Percentiles rank a stretch among this genome's conserved stretches.
Conservation (phyloP, 345 rosid genomes). For the Geranium rotundifolium region DNA sequence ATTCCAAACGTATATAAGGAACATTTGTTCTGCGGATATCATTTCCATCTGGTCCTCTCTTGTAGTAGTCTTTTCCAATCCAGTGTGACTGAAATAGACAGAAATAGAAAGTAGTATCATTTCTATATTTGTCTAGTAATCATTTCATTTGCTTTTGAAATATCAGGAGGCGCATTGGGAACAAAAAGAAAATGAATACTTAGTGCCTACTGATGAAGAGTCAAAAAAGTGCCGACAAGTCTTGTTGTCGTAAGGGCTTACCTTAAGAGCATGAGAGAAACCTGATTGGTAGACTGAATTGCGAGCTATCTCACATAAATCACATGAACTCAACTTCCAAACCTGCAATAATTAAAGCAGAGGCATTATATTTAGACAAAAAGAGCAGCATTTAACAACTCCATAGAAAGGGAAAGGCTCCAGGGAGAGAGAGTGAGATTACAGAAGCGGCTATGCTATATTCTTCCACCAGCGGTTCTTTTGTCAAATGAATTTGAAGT, state of each 20-base stretch:
- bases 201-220: background rate
- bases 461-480: conserved; percentile 96
- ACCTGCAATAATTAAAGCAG: conserved; percentile 34
- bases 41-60: conserved; percentile 91
- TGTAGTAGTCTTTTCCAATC: conserved; percentile 89
- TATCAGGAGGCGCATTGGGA: background rate
- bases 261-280: conserved; percentile 97
- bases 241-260: conserved; percentile 10
- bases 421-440: conserved; percentile 23
- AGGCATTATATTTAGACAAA: background rate
- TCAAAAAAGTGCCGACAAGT: background rate
- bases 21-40: conserved; percentile 88
- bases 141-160: background rate
- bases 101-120: conserved; percentile 11
- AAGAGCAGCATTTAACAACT: background rate
- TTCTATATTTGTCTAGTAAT: background rate
- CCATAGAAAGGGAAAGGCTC: background rate
- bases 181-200: background rate
- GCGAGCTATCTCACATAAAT: conserved; percentile 94
- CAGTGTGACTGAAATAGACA: conserved; percentile 92
- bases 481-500: conserved; percentile 92
- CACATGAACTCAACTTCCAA: conserved; percentile 97
- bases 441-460: conserved; percentile 99
- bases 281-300: conserved; percentile 97
- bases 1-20: conserved; percentile 91